Evolutionary conservation across 2,329 filamentous ascomycete genomes (phyloP).

Genomic region (Trichophaea hybrida): DNA sequence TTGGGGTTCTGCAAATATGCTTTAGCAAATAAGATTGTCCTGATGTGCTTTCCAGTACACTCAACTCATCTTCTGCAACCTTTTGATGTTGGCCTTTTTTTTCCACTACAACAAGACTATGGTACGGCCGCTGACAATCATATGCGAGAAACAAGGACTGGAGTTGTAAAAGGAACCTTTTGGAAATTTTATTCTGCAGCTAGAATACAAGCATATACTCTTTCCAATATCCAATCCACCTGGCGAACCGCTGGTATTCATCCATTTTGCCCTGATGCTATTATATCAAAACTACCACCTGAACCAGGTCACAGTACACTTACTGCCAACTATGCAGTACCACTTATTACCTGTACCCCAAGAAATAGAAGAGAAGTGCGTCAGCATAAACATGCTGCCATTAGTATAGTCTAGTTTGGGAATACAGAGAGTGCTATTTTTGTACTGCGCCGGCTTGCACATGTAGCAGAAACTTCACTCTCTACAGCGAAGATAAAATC

Average conservation of each 20-base stretch:
- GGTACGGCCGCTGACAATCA: slow-evolving; percentile 3
- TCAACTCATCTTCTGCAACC: slow-evolving; percentile 16
- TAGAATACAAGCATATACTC: neutral
- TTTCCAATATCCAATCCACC: neutral
- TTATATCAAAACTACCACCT: neutral
- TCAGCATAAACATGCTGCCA: neutral
- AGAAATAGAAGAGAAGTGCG: neutral
- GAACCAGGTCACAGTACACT: neutral
- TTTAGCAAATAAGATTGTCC: slow-evolving; percentile 14
- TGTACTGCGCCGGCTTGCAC: neutral
- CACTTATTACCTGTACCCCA: neutral
- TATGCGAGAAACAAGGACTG: neutral
- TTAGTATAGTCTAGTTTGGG: neutral
- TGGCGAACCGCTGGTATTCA: neutral
- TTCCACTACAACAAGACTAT: neutral
- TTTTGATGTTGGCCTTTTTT: slow-evolving; percentile 20
- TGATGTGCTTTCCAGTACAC: slow-evolving; percentile 15
- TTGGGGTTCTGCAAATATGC: slow-evolving; percentile 7
- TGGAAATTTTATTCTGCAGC: neutral
- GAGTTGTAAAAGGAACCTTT: neutral
- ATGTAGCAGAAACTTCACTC: neutral
- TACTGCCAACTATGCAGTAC: neutral
- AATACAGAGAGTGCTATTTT: neutral
- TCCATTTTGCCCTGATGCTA: neutral
- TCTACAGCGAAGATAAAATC: neutral